Evolutionary conservation across 257 asterid species (phyloP), one percentile per base, ranked within the genome.

Genomic region (Eustoma russellianum): DNA sequence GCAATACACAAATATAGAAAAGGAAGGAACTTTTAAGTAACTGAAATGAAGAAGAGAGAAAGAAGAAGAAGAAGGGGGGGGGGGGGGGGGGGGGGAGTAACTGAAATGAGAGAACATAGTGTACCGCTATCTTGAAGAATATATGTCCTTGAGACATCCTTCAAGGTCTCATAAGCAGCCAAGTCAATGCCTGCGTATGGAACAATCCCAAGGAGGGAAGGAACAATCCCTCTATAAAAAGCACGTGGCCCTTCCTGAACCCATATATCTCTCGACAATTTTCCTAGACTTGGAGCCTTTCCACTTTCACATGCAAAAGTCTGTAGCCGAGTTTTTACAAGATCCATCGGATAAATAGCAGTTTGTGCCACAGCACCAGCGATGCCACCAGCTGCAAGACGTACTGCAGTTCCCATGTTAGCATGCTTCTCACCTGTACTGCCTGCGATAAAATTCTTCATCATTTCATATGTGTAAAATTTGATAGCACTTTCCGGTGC

Each of bases 281-380:
- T 83, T 48, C 83, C 74, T 57, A 92, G 66, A 65, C 48, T 79
- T 10, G 99, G 99, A 65, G 73, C 78, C 57, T n/a, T 72, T 40
- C 99, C 99, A 52, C 61, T 70, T 33, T 76, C 97, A 74, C 87
- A 76, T 52, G 65, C 52, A 73, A 56, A 69, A 17, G 99, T 92
- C 65, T 92, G 97, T 59, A 92, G 71, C 44, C 99, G 79, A 18
- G 99, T 93, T 70, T 93, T 88, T 16, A 93, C 92, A 54, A 93
- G 95, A 74, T 93, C 97, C 99, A 93, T 88, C 0, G 99, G 99
- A 64, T 93, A 93, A 49, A 93, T 85, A 41, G 88, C 71, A 18
- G 99, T 76, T 76, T 92, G 99, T 15, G 99, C 99, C 70, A 88
- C 95, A 13, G 97, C 97, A 65, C 97, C 99, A 16, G 97, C 99